Evolutionary conservation across 2,329 filamentous ascomycete species (phyloP).

Genomic region (Akanthomyces dipterigenus): DNA sequence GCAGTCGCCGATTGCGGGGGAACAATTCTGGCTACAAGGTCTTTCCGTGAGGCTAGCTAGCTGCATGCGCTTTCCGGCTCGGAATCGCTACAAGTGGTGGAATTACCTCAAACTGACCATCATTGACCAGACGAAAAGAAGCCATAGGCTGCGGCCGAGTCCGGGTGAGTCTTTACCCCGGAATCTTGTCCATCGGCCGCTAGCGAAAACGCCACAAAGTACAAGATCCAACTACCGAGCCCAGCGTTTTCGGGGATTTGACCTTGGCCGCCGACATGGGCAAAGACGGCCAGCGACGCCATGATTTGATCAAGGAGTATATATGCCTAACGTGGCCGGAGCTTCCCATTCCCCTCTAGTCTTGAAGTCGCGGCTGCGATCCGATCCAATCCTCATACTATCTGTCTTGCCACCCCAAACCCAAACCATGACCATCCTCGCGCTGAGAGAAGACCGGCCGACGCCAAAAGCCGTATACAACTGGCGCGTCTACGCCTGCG

Average conservation of each 20-base stretch:
- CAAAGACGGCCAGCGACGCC: not conserved
- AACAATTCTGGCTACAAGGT: not conserved
- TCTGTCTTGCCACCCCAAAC: not conserved
- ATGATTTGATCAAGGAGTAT: not conserved
- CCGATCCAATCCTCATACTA: too few relatives aligned
- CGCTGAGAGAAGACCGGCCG: constrained; percentile 49
- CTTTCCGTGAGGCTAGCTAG: not conserved
- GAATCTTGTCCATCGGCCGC: too few relatives aligned
- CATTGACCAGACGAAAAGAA: not conserved
- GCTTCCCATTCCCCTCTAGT: not conserved
- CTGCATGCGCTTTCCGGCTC: not conserved
- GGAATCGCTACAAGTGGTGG: not conserved
- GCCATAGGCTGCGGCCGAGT: not conserved
- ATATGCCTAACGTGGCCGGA: not conserved
- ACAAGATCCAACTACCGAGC: not conserved
- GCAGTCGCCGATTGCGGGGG: not conserved
- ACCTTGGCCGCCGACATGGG: not conserved
- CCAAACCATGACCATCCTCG: constrained; percentile 37
- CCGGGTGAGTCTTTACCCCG: not conserved
- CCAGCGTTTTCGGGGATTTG: not conserved
- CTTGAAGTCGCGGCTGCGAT: not conserved
- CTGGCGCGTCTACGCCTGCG: constrained; percentile 52
- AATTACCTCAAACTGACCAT: not conserved
- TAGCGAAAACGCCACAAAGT: not conserved
- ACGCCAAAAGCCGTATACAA: constrained; percentile 54